These are phyloP conservation scores for Drechslerella dactyloides DNA, from an alignment of 2,329 filamentous ascomycete species.

Conservation along the genomic window DNA sequence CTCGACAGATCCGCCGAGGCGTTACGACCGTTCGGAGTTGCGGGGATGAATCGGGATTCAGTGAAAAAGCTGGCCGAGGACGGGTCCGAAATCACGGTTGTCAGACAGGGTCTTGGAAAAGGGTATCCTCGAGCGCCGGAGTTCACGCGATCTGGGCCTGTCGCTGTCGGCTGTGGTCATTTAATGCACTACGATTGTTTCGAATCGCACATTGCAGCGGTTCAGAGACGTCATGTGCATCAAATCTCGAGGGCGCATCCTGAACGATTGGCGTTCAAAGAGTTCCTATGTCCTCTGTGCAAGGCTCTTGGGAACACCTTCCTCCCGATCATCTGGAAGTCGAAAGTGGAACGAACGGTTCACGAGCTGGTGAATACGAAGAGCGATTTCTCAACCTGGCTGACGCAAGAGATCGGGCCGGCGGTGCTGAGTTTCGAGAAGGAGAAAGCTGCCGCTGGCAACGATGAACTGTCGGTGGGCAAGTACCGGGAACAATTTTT, in stretches of 20 bases:
- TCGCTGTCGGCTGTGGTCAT: conserved; percentile 91
- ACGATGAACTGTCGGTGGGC: conserved; percentile 54
- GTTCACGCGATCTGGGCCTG: conserved; percentile 66
- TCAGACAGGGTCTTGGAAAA: conserved; percentile 83
- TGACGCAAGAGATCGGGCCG: conserved; percentile 67
- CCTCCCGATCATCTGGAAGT: conserved; percentile 92
- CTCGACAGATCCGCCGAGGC: conserved; percentile 84
- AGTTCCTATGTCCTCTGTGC: conserved; percentile 95
- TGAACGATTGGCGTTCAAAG: conserved; percentile 74
- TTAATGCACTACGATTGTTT: conserved; percentile 99
- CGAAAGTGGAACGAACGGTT: conserved; percentile 77
- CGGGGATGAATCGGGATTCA: conserved; percentile 79
- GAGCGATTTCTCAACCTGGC: conserved; percentile 71
- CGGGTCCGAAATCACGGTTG: conserved; percentile 73
- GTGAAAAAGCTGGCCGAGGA: conserved; percentile 77
- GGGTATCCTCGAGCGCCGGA: conserved; percentile 71
- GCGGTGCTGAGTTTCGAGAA: conserved; percentile 61
- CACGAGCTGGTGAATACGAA: conserved; percentile 72
- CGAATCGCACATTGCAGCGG: conserved; percentile 85
- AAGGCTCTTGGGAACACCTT: conserved; percentile 96
- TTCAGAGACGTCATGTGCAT: conserved; percentile 79
- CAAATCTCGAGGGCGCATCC: conserved; percentile 96
- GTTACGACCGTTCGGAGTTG: conserved; percentile 86
- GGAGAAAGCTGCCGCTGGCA: conserved; percentile 59
- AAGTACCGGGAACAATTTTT: conserved; percentile 62